phyloP scores from a whole-genome alignment of 1,139 yeast genomes.

The Lodderomyces pseudojiufengensis region DNA sequence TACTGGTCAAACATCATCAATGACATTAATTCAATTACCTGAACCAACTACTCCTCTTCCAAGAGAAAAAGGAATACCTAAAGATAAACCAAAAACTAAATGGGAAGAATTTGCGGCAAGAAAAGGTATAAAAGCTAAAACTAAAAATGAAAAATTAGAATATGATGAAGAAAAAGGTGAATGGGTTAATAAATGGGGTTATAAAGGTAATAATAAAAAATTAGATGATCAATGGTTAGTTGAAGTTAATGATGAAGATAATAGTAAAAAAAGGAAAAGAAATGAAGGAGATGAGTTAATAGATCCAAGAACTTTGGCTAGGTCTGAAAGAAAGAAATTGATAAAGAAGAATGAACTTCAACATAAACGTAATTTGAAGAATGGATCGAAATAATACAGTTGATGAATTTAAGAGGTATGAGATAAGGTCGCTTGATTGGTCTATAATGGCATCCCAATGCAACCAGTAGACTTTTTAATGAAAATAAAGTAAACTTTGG shows the following conservation, averaged over 20 bases:
- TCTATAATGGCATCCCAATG: no score
- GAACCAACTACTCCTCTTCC: conserved; percentile 82
- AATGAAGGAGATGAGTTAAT: conserved; percentile 67
- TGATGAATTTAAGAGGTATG: no score
- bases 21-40: conserved; percentile 83
- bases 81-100: conserved; percentile 85
- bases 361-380: conserved; percentile 74
- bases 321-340: conserved; percentile 81
- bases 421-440: no score
- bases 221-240: conserved; percentile 93
- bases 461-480: no score
- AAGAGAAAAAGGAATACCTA: conserved; percentile 93
- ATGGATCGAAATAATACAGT: conserved; percentile 15
- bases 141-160: conserved; percentile 85
- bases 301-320: conserved; percentile 78
- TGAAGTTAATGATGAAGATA: conserved; percentile 77
- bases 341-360: conserved; percentile 84
- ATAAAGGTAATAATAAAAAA: conserved; percentile 85
- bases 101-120: conserved; percentile 97
- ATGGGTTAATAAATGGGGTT: conserved; percentile 99
- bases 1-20: conserved; percentile 65
- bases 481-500: no score
- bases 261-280: conserved; percentile 14
- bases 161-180: conserved; percentile 86
- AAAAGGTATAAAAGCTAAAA: conserved; percentile 91